These are phyloP conservation scores for Forsythia suspensa DNA, from an alignment of 257 asterid species.

Conservation along the genomic window DNA sequence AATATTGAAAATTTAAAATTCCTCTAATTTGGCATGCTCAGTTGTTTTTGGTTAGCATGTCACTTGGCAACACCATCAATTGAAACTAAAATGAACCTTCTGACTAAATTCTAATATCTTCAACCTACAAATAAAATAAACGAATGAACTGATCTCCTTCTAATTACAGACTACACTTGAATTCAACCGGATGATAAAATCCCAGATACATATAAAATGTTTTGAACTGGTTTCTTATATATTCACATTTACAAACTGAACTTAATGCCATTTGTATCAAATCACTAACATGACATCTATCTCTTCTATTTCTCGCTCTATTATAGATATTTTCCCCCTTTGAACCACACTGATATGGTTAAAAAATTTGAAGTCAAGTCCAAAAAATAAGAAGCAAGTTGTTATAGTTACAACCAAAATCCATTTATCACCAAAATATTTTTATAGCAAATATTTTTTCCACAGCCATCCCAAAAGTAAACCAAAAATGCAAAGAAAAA, in stretches of 20 bases:
- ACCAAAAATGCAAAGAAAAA: not conserved
- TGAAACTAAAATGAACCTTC: not conserved
- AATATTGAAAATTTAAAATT: not conserved
- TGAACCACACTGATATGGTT: not conserved
- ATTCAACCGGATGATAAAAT: slow-evolving; percentile 1
- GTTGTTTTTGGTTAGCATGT: not conserved
- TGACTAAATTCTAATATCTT: not conserved
- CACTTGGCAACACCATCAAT: not conserved
- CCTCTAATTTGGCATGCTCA: not conserved
- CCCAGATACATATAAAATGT: not conserved
- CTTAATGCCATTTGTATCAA: not conserved
- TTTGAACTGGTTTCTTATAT: not conserved
- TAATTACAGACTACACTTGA: not conserved
- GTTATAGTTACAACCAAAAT: not conserved
- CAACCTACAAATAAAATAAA: not conserved
- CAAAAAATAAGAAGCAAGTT: not conserved
- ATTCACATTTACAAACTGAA: not conserved
- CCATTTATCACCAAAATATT: not conserved
- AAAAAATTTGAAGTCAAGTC: not conserved
- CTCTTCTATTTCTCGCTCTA: not conserved
- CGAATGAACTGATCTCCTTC: not conserved
- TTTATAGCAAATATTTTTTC: not conserved
- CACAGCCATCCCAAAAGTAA: not conserved
- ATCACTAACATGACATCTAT: slow-evolving; percentile 5
- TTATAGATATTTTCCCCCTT: not conserved